These are phyloP conservation scores for Simplicillium sp. DNA, from an alignment of 2,329 filamentous ascomycete species.

Conservation along the genomic window DNA sequence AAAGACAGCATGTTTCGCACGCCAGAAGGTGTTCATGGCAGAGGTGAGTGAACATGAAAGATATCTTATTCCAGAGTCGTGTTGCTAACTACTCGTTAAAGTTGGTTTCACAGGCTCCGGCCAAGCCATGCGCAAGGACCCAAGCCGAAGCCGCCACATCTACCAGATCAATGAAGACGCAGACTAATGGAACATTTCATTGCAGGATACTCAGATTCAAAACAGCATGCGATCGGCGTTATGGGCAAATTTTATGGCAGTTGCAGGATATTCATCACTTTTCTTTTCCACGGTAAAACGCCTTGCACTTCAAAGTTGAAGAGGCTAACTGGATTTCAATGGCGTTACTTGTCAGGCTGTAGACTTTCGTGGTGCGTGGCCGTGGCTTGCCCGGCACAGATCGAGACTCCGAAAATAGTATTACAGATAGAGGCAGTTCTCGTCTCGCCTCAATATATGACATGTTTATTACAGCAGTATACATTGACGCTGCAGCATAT, in stretches of 20 bases:
- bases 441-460: no score
- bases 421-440: not conserved
- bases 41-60: no score
- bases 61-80: no score
- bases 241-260: slow-evolving; percentile 5
- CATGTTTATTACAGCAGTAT: not conserved
- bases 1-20: slow-evolving; percentile 98
- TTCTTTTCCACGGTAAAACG: slow-evolving; percentile 21
- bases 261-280: slow-evolving; percentile 9
- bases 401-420: not conserved
- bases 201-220: slow-evolving; percentile 11
- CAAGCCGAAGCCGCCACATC: slow-evolving; percentile 70
- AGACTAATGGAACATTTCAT: slow-evolving; percentile 39
- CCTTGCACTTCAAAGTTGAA: slow-evolving; percentile 21
- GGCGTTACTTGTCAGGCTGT: slow-evolving; percentile 4
- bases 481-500: not conserved
- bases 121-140: slow-evolving; percentile 91
- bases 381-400: not conserved
- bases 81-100: slow-evolving; percentile 27
- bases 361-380: not conserved
- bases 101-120: slow-evolving; percentile 96
- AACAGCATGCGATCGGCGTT: slow-evolving; percentile 10
- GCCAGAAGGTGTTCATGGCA: slow-evolving; percentile 72
- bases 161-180: slow-evolving; percentile 71
- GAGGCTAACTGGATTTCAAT: slow-evolving; percentile 30